Conservation (phyloP, 2,329 filamentous ascomycete genomes). For the Neonectria coccinea region DNA sequence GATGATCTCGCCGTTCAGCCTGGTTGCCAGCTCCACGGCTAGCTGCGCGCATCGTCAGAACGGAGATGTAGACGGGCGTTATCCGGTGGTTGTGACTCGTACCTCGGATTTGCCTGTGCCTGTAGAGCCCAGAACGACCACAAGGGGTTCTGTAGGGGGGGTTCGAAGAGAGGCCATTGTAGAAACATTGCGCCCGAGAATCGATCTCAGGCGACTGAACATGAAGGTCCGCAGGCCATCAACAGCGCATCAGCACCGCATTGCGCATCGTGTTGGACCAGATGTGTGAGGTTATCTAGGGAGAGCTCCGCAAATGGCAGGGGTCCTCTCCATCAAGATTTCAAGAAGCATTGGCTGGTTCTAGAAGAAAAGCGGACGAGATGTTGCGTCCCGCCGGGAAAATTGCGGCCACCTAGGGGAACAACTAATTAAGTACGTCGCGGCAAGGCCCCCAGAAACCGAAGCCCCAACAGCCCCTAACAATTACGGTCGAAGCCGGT, state of each 20-base stretch:
- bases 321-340: constrained; percentile 1
- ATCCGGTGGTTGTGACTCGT: constrained; percentile 42
- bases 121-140: constrained; percentile 89
- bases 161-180: constrained; percentile 53
- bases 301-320: background rate
- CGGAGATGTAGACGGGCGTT: constrained; percentile 9
- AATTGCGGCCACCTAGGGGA: background rate
- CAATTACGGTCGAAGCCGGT: constrained; percentile 1
- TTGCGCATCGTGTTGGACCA: constrained; percentile 4
- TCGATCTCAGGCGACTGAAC: constrained; percentile 41
- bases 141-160: constrained; percentile 68
- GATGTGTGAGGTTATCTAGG: constrained; percentile 1
- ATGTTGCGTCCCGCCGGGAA: background rate
- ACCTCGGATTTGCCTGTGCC: constrained; percentile 95
- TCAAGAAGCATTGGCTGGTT: constrained; percentile 6
- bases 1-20: constrained; percentile 92
- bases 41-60: constrained; percentile 66
- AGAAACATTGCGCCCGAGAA: constrained; percentile 51
- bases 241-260: constrained; percentile 8
- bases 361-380: constrained; percentile 9
- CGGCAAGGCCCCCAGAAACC: background rate
- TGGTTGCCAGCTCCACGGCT: constrained; percentile 85
- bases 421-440: background rate
- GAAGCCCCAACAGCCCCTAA: background rate
- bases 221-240: constrained; percentile 41